Base-by-base conservation (phyloP, 139 green algal genomes). In the Coelastrella sp. region DNA sequence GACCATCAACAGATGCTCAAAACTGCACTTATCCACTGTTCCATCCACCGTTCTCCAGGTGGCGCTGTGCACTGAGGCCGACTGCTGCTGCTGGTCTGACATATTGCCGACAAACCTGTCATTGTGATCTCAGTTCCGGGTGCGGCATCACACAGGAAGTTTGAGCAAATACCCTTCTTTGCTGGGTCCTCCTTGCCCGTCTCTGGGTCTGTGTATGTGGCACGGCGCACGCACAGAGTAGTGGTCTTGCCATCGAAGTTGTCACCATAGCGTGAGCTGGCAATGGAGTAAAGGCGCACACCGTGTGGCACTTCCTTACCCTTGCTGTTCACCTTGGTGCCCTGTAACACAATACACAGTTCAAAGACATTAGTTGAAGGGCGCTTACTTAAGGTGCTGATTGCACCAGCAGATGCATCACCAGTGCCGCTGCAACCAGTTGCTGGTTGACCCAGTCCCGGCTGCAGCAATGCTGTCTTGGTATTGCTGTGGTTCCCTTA, bases 121-220 rank as follows among this genome's bases (percentile, higher is more conserved):
- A 99, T 98, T 78, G 87, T 96, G 93, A 99, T 95, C 95, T 99
- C 96, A 68, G 93, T 92, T 91, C 98, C 98, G 58, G 96, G 95
- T 82, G 95, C 94, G 88, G 98, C 97, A 82, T 99, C 98, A 90
- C 97, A 99, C 78, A 99, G 94, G 96, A 99, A 99, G 96, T 99
- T 99, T 89, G 97, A 99, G 97, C 98, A 99, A 93, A 99, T 97
- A 85, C 98, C 98, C 95, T 99, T 98, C 96, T 99, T 99, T 83
- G 96, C 95, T 24, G 97, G 97, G 94, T 99, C 98, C 93, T 99
- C 97, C 84, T 94, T 94, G 87, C 95, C 95, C 20, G 92, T 97
- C 95, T 99, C 97, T 6, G 97, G 95, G 95, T 97, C 92, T 82
- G 88, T 95, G 95, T 99, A 99, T 25, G 95, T 96, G 57, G 98